Base-by-base conservation (phyloP, 2,329 filamentous ascomycete genomes). In the Tolypocladium amazonense region DNA sequence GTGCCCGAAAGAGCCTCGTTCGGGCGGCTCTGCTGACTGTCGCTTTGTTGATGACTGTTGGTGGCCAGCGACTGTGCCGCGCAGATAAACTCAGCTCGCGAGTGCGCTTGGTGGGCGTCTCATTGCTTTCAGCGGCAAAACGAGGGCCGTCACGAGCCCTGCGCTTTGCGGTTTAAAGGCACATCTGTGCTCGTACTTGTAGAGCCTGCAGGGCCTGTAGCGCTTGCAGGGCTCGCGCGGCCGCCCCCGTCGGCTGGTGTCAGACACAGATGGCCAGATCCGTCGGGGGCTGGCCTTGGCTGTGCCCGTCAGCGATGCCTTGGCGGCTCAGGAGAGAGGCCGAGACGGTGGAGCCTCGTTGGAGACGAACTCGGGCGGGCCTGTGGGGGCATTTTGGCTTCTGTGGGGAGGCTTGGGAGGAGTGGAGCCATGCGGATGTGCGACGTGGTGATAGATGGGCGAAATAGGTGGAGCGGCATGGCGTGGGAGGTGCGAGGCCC, bases 231-330 rank as follows among this genome's bases (percentile, higher is more conserved):
- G 47, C 27, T 5, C 3, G 27, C 27, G 27, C 27, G 18, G 18
- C 47, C 27, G 15, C 7, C 18, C 18, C 27, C 18, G 50, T 53
- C 50, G 27, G 38, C n/a, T 30, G 30, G 39, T 15, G 56, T 43
- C 25, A 56, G 39, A 43, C 58, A 30, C 27, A 60, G 58, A 62
- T 61, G 62, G 58, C 63, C 62, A 64, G 62, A 63, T 65, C 59
- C 61, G 62, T 62, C 57, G 61, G 61, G 54, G 62, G 61, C 62
- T 62, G 54, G 57, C 38, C 47, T 52, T 58, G 59, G 58, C 30
- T 50, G 41, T 27, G 59, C 52, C 59, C 56, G 59, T 60, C 59
- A 58, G 56, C 58, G 53, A 50, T 9, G 30, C 8, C 53, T 33
- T n/a, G 57, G 45, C 54, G 60, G 47, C 57, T 59, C 60, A 60